Base-by-base conservation (phyloP, 2,329 filamentous ascomycete species). In the Ilyonectria sp. region DNA sequence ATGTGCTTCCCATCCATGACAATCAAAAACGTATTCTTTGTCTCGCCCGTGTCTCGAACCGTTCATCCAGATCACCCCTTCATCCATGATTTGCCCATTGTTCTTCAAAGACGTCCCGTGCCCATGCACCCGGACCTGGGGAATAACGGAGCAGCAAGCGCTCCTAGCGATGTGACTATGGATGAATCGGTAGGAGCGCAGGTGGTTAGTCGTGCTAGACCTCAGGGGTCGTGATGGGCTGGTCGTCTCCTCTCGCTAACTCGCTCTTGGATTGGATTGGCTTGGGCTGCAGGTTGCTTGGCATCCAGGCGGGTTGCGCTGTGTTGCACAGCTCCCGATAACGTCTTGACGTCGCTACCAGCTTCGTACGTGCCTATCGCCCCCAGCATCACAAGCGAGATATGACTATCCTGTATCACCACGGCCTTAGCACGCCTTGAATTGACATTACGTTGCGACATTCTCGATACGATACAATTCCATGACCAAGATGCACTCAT, bases 71-170 rank as follows among this genome's bases (percentile, higher is more conserved):
- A 7, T n/a, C 40, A 6, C 57, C 23, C 43, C 54, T 50, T 35
- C 52, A 50, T 19, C 44, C 17, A 46, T 31, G 19, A 35, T 43
- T 33, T 21, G 50, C 63, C 64, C 65, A 57, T 73, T 63, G 47
- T 52, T 59, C 29, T 59, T 59, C 43, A 13, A 23, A 35, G 26
- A 21, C 21, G 21, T 70, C 37, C 63, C 56, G 53, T 43, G 47
- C 21, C 68, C 66, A 50, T 64, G 63, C 61, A 67, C 69, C 65
- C 65, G 56, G 64, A 33, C 59, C 67, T 74, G 69, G 69, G 57
- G 67, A 70, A 66, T 53, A 61, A 64, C 64, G 73, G 70, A 49
- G 31, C 56, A 49, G 7, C 11, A 13, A 13, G 9, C 11, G 29
- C 44, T 40, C 8, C 13, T 21, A 31, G 29, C 17, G 43, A 64